Percentiles rank a stretch among this genome's conserved stretches.
Evolutionary conservation across 306 rosid species (phyloP).

Genomic region (Castanea crenata): DNA sequence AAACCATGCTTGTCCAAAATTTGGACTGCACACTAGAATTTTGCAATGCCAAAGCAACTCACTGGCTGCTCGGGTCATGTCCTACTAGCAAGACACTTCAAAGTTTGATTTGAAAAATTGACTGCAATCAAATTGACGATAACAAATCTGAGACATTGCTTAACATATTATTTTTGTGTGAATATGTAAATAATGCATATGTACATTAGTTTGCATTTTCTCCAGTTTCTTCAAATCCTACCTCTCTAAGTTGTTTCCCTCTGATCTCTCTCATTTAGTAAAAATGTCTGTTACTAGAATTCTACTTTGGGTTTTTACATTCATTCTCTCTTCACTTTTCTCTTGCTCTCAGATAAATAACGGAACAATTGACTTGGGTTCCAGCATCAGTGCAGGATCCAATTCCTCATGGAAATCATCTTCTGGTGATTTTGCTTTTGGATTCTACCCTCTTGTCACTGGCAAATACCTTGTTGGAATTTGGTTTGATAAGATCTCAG

Average conservation of each 20-base stretch:
- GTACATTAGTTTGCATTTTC: not conserved
- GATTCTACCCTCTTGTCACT: slow-evolving; percentile 12
- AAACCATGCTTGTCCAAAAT: no score
- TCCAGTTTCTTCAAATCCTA: not conserved
- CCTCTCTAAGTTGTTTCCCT: not conserved
- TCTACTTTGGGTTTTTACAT: not conserved
- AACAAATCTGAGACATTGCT: no score
- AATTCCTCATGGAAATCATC: slow-evolving; percentile 33
- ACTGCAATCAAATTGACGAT: no score
- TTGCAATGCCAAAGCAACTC: no score
- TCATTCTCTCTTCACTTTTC: not conserved
- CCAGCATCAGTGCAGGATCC: slow-evolving; percentile 28
- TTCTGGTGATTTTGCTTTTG: slow-evolving; percentile 30
- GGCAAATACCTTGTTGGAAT: slow-evolving; percentile 22
- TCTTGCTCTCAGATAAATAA: slow-evolving; percentile 9
- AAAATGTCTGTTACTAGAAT: slow-evolving; percentile 15
- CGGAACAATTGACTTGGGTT: not conserved
- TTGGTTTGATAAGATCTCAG: slow-evolving; percentile 25
- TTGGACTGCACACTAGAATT: no score
- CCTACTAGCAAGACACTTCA: no score
- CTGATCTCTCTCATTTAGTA: not conserved
- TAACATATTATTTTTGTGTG: no score
- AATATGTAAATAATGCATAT: no score
- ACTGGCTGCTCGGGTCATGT: no score
- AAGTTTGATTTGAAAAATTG: no score